Conservation (phyloP, 345 rosid genomes). For the Isatis tinctoria region DNA sequence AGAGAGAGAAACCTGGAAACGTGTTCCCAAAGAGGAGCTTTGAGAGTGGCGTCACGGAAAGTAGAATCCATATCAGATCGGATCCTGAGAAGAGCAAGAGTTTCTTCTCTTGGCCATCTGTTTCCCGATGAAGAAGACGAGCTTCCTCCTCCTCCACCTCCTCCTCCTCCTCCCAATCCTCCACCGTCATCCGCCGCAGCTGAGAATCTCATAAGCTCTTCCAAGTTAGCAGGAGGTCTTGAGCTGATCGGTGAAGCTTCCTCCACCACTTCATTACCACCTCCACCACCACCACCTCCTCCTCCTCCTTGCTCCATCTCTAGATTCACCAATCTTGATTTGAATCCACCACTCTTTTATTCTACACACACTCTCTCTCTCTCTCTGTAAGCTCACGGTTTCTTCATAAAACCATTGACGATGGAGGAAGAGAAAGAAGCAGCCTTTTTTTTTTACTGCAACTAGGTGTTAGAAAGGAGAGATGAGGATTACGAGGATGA, state of each 20-base stretch:
- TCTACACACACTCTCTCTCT: slow-evolving; percentile 1
- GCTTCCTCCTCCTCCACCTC: slow-evolving; percentile 35
- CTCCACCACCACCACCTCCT: slow-evolving; percentile 26
- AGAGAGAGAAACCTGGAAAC: slow-evolving; percentile 61
- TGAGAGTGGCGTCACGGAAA: slow-evolving; percentile 80
- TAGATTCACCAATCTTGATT: slow-evolving; percentile 18
- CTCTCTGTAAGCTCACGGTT: slow-evolving; percentile 2
- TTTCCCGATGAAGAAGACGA: slow-evolving; percentile 44
- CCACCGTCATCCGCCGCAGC: slow-evolving; percentile 44
- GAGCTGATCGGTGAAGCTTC: slow-evolving; percentile 89
- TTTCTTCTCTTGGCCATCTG: slow-evolving; percentile 92
- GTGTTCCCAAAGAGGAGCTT: slow-evolving; percentile 93
- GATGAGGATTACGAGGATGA: slow-evolving; percentile 71
- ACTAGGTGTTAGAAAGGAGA: slow-evolving; percentile 30
- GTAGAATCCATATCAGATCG: slow-evolving; percentile 87
- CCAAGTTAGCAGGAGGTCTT: slow-evolving; percentile 74
- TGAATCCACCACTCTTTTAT: neutral
- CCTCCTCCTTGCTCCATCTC: slow-evolving; percentile 58
- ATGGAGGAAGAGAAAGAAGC: slow-evolving; percentile 20
- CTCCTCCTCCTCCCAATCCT: slow-evolving; percentile 37
- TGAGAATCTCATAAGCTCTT: slow-evolving; percentile 54
- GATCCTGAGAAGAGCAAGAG: slow-evolving; percentile 71
- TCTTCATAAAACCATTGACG: slow-evolving; percentile 26
- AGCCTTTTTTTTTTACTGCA: slow-evolving; percentile 17
- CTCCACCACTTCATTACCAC: slow-evolving; percentile 54